Conservation (phyloP, 164 flowering plant genomes). For the Kingdonia uniflora region DNA sequence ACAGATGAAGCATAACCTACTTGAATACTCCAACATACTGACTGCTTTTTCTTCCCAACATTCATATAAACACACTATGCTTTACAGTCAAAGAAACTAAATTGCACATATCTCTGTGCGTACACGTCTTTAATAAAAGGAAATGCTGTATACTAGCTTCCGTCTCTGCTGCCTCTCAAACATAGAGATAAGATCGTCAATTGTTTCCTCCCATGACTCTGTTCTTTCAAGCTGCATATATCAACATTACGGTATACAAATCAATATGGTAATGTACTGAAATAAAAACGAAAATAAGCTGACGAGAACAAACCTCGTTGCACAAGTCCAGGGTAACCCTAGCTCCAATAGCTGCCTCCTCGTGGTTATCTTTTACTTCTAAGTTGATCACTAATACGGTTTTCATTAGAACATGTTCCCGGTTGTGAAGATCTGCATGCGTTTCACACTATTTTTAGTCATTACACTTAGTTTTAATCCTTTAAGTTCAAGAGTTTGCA, state of each 20-base stretch:
- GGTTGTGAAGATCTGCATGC: slow-evolving; percentile 65
- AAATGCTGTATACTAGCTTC: slow-evolving; percentile 67
- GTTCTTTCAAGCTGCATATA: slow-evolving; percentile 61
- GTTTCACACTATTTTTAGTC: not conserved
- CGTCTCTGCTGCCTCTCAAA: slow-evolving; percentile 75
- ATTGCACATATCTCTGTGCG: not conserved
- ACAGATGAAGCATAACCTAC: no score
- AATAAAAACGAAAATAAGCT: not conserved
- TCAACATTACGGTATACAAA: slow-evolving; percentile 25
- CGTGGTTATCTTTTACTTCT: slow-evolving; percentile 98
- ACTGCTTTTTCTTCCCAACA: no score
- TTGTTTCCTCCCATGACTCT: slow-evolving; percentile 76
- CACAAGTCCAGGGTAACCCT: slow-evolving; percentile 71
- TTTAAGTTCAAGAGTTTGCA: no score
- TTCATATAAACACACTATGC: no score
- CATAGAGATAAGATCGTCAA: slow-evolving; percentile 55
- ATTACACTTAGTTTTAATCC: no score
- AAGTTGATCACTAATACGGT: slow-evolving; percentile 66
- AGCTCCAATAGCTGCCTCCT: slow-evolving; percentile 91
- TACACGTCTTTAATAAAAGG: slow-evolving; percentile 40
- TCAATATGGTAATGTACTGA: not conserved
- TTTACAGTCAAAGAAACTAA: not conserved
- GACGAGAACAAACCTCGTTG: slow-evolving; percentile 39
- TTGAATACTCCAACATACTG: no score
- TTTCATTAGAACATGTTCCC: slow-evolving; percentile 68